Conservation (phyloP, 257 asterid species). For the Henckelia pumila region DNA sequence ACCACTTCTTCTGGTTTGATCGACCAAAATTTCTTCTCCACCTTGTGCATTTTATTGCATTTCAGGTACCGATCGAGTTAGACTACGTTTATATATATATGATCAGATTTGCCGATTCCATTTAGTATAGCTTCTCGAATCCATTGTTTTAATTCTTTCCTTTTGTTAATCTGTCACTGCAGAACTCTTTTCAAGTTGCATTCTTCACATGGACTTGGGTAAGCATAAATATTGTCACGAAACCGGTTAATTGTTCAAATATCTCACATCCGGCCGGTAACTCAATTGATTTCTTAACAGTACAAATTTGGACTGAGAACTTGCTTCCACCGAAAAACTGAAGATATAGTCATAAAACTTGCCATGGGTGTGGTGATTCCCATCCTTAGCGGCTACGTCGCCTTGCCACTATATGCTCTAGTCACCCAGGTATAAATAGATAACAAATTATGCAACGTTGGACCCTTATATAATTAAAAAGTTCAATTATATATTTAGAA, state of each 20-base stretch:
- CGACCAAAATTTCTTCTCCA: slow-evolving; percentile 64
- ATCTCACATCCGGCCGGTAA: not conserved
- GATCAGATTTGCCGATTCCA: too few species aligned
- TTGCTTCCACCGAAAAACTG: slow-evolving; percentile 64
- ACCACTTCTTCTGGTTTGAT: slow-evolving; percentile 69
- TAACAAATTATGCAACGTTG: too few species aligned
- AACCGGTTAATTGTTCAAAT: not conserved
- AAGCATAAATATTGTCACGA: slow-evolving; percentile 24
- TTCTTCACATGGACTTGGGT: slow-evolving; percentile 81
- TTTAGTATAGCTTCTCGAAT: not conserved
- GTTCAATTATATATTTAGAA: too few species aligned
- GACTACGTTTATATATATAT: not conserved
- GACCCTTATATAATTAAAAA: too few species aligned
- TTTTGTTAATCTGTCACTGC: slow-evolving; percentile 23
- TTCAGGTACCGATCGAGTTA: slow-evolving; percentile 52
- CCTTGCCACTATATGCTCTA: slow-evolving; percentile 64
- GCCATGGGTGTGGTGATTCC: slow-evolving; percentile 57
- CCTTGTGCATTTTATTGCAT: slow-evolving; percentile 66
- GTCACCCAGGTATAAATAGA: slow-evolving; percentile 50
- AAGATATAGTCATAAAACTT: slow-evolving; percentile 48
- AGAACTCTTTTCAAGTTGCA: slow-evolving; percentile 78
- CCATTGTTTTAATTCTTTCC: not conserved
- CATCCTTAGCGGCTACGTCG: slow-evolving; percentile 73
- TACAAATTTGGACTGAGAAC: slow-evolving; percentile 53
- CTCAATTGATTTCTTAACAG: slow-evolving; percentile 31